phyloP scores from a whole-genome alignment of 257 asterid species.

The Sherardia arvensis region DNA sequence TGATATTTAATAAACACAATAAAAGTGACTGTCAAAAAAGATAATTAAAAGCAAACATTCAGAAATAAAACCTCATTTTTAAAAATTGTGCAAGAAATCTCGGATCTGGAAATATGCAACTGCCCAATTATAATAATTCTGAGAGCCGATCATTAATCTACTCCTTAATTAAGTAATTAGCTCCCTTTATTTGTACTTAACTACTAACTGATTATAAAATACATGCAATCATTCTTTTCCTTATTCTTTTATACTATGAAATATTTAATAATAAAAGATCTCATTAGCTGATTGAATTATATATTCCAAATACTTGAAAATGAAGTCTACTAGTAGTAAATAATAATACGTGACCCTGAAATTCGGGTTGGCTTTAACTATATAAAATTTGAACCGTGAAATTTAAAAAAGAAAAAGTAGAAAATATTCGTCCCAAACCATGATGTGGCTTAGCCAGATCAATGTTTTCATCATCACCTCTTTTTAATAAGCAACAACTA shows the following conservation, averaged over 20 bases:
- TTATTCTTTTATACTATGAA: background rate
- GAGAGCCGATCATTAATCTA: constrained; percentile 2
- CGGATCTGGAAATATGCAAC: constrained; percentile 1
- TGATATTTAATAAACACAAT: no score
- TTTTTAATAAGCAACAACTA: constrained; percentile 34
- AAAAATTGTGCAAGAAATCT: no score
- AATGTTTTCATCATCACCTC: constrained; percentile 28
- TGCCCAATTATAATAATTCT: background rate
- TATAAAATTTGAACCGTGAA: constrained; percentile 31
- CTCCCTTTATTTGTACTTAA: background rate
- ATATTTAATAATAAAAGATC: background rate
- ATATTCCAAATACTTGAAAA: constrained; percentile 25
- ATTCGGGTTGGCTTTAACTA: constrained; percentile 28
- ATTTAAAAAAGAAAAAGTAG: constrained; percentile 20
- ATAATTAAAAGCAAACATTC: no score
- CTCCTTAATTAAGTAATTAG: background rate
- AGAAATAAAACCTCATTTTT: no score
- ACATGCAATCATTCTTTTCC: background rate
- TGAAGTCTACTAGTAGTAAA: constrained; percentile 15
- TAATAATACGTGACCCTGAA: constrained; percentile 22
- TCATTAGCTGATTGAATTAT: background rate
- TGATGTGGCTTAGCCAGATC: constrained; percentile 31
- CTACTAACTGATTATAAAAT: background rate
- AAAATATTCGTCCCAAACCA: constrained; percentile 30
- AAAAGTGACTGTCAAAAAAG: no score